Base-by-base conservation (phyloP, 2,329 filamentous ascomycete genomes). In the Colletotrichum sp. region DNA sequence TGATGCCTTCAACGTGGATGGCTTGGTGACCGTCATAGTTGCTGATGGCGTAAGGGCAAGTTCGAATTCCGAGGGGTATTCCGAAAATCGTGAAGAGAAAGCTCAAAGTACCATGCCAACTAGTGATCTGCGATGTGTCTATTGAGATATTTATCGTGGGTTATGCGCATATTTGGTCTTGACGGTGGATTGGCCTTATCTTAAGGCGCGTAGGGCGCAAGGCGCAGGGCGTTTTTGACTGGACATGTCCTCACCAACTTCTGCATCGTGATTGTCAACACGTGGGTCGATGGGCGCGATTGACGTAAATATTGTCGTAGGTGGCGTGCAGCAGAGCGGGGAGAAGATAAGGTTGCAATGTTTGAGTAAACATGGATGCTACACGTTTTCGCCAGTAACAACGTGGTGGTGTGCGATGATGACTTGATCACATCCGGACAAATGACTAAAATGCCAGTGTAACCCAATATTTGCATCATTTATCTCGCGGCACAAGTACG, bases 181-280 rank as follows among this genome's bases (percentile, higher is more conserved):
- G 10, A 52, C 39, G 32, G 34, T 64, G 62, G 32, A 39, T 39
- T 8, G 44, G 10, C 15, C 1, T 59, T 64, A 39, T 64, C 34
- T 64, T 39, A 64, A 64, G 62, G 62, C 62, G 62, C 26, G 5
- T 64, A 64, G 34, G 34, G 62, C 62, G 62, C 62, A 64, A 39
- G 62, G 34, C 62, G 62, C 62, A 64, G 32, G 62, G 62, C 62
- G 62, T 18, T 24, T 34, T 26, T 64, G 15, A 39, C 10, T 15
- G 16, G 18, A 36, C 36, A 64, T 44, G 13, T 26, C 24, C n/a
- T n/a, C 12, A 8, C 13, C 21, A 64, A 18, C 10, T 26, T 24
- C 36, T 21, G 30, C 7, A 13, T 15, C 18, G 30, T 7, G 8
- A 16, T n/a, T 16, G 62, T 15, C 62, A 34, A 15, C 3, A 64